These are phyloP conservation scores for Beauveria scarabaeidicola DNA, from an alignment of 2,329 filamentous ascomycete genomes.

Conservation along the genomic window DNA sequence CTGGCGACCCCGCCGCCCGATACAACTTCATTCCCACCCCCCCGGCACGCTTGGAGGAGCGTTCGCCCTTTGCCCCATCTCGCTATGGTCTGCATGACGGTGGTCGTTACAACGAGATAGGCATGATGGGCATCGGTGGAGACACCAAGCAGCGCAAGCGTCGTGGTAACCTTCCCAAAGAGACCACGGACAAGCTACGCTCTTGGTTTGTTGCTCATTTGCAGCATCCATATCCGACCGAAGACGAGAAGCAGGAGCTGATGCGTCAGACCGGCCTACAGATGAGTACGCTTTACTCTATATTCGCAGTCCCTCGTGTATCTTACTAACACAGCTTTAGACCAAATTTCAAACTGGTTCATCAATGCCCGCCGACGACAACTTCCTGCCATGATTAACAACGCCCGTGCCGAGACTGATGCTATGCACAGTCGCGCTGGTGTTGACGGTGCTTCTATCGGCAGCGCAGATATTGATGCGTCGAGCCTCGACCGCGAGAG, in stretches of 20 bases:
- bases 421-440: conserved; percentile 30
- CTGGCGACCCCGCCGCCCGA: conserved; percentile 31
- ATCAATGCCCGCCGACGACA: conserved; percentile 67
- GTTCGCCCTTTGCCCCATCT: conserved; percentile 34
- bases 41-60: conserved; percentile 34
- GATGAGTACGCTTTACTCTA: conserved; percentile 54
- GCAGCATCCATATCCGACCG: conserved; percentile 75
- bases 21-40: conserved; percentile 39
- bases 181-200: conserved; percentile 73
- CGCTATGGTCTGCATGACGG: conserved; percentile 32
- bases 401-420: conserved; percentile 43
- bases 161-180: conserved; percentile 82
- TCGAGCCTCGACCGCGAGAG: conserved; percentile 3
- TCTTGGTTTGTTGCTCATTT: conserved; percentile 73
- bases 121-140: conserved; percentile 26
- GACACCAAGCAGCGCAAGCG: conserved; percentile 52
- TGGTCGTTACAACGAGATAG: conserved; percentile 32
- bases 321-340: conserved; percentile 25
- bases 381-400: conserved; percentile 51
- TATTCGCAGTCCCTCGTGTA: conserved; percentile 12
- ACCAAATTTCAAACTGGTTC: conserved; percentile 73
- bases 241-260: conserved; percentile 78
- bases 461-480: not conserved
- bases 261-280: conserved; percentile 69
- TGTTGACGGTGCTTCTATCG: not conserved